phyloP scores from a whole-genome alignment of 495 filamentous ascomycete genomes.

The Astrothelium subdiscretum region DNA sequence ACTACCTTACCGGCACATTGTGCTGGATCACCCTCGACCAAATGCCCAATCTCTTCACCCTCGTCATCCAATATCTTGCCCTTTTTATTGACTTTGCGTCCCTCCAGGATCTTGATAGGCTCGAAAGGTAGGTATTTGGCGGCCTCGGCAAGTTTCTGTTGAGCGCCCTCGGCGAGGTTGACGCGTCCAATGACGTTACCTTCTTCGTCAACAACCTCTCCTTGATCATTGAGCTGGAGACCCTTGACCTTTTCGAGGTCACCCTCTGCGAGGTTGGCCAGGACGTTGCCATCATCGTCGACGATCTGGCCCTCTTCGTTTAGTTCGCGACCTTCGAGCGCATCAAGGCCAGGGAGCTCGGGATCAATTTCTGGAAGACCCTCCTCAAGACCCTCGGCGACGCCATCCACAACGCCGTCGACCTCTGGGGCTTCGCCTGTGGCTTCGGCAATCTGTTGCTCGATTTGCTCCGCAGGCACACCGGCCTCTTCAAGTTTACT shows the following conservation, averaged over 20 bases:
- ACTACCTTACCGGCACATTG: constrained; percentile 36
- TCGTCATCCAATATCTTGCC: constrained; percentile 34
- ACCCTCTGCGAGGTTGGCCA: constrained; percentile 30
- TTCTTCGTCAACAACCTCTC: constrained; percentile 49
- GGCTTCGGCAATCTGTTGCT: constrained; percentile 26
- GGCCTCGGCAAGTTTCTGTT: constrained; percentile 29
- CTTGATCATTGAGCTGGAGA: constrained; percentile 47
- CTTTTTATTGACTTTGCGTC: constrained; percentile 42
- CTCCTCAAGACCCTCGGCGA: constrained; percentile 14
- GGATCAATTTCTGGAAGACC: constrained; percentile 25
- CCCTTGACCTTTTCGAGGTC: constrained; percentile 28
- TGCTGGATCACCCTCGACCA: constrained; percentile 38
- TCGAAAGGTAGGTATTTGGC: constrained; percentile 1
- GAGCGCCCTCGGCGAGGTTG: constrained; percentile 29
- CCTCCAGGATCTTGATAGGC: constrained; percentile 36
- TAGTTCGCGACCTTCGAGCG: constrained; percentile 46
- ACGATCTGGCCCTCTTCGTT: constrained; percentile 46
- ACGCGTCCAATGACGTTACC: constrained; percentile 48
- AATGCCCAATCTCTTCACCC: constrained; percentile 38
- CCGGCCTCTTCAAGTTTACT: not conserved
- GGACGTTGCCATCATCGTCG: constrained; percentile 29
- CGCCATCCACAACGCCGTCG: constrained; percentile 21
- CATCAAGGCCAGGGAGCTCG: constrained; percentile 43
- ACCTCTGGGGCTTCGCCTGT: constrained; percentile 23
- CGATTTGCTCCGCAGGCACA: constrained; percentile 27